Evolutionary conservation across 306 rosid genomes (phyloP), one percentile per base, ranked within the genome.

Genomic region (Cicer arietinum): DNA sequence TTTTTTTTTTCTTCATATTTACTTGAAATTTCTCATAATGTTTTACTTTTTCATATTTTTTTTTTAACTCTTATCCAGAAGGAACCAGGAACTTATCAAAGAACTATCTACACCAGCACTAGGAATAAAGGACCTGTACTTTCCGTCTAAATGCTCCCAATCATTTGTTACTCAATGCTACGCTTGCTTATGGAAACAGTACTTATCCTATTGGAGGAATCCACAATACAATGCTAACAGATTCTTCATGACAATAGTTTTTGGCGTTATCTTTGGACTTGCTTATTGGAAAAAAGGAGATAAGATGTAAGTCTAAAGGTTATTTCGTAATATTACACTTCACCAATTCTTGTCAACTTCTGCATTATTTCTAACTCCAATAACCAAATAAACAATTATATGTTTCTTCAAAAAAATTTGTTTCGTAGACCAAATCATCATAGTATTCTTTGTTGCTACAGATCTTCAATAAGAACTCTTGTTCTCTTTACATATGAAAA

Each of bases 181-280:
- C 22, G 98, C 98, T 76, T 92, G 96, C 69, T 84, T 90, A 77
- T 90, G 96, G 96, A 92, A 92, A 74, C 98, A 92, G 42, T 70
- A 89, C 37, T 83, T 85, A 83, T 92, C 96, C n/a, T 91, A 91
- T 59, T 91, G 96, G 96, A 87, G 96, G 62, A 91, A 89, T 57
- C 83, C 96, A 4, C 59, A 75, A 48, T 89, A 74, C 73, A 89
- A 89, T 81, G 89, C 81, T 16, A 17, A 84, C 64, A 76, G 92
- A 39, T 84, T 85, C 43, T 76, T 80, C 80, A 50, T 81, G 81
- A 80, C 96, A 14, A 35, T 50, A 10, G 7, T 59, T 25, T 64
- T 89, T 8, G 96, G 92, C 40, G 4, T 81, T 14, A 11, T 85
- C 7, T 91, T 91, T 46, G 96, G 96, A 44, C 47, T 83, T 20